Base-by-base conservation (phyloP, 495 filamentous ascomycete species). In the Podospora anserina region DNA sequence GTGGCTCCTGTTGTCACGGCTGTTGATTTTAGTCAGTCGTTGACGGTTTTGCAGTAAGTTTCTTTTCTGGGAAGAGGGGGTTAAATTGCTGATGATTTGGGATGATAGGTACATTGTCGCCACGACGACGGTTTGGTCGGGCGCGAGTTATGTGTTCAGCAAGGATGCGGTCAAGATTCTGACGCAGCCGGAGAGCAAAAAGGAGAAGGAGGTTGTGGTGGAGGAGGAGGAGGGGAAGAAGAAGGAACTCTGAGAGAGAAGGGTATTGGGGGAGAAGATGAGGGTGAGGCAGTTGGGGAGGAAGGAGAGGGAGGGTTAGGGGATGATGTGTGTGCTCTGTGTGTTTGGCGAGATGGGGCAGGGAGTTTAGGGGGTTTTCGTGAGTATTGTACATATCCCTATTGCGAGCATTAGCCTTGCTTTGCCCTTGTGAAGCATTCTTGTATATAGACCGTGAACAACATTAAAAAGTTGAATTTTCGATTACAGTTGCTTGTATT, bases 101-200 rank as follows among this genome's bases (percentile, higher is more conserved):
- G 44, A 65, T 19, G 44, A 65, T 19, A 90, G 88, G 68, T 90
- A 92, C 71, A 79, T 93, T 49, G 92, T 96, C 6, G 92, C 91
- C 0, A 84, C 85, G 0, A 96, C 92, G 13, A 96, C 92, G 1
- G 76, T 94, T 16, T 93, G 91, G 92, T 94, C 91, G 34, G 92
- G 92, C 19, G 82, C 91, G 4, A 92, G 90, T 75, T 96, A 96
- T 73, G 80, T 94, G 39, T 92, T 89, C 74, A 89, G 88, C 66
- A 92, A 91, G 72, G 87, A 93, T 72, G 91, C 91, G 0, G 91
- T 94, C 57, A 92, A 88, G 76, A 94, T 94, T 60, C 75, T 96
- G 13, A 87, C 84, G 13, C 84, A 87, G 68, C 67, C 72, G 28
- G 57, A 75, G 56, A 27, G 65, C 58, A 49, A 66, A 27, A 67